Base-by-base conservation (phyloP, 129 eudicot species). In the Scalesia atractyloides region DNA sequence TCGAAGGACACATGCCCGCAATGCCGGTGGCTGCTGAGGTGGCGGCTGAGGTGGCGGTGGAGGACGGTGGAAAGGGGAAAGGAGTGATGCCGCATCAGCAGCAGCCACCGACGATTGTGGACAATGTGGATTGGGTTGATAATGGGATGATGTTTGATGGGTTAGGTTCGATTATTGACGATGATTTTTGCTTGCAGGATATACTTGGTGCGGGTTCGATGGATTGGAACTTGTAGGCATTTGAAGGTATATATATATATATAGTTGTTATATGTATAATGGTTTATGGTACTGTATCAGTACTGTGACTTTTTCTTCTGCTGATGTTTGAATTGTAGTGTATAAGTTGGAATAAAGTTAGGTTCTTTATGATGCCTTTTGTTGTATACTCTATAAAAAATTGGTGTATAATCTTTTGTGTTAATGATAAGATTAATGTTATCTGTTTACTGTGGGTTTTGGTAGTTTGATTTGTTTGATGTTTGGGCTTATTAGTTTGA, bases 1-100 rank as follows among this genome's bases (percentile, higher is more conserved):
- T 93, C 65, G 98, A 93, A 59, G 98, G 98, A 34, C 98, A 93
- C 72, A 85, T 87, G 97, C 98, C 97, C 7, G 92, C 89, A 9
- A 76, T 93, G 69, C 69, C 73, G 37, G 39, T 9, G 47, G 9
- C 34, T 2, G 37, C 22, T 43, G 43, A 6, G 13, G 46, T 58
- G 43, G 58, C 5, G 12, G 37, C 22, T 43, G 43, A 6, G 13
- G 46, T 58, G 43, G 58, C 5, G 12, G 58, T 0, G 11, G 58
- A 59, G 43, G 58, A 47, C 17, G 69, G 33, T 18, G 83, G 75
- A 36, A 81, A 74, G 72, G 81, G 26, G n/a, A 75, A 85, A 74
- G 77, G 43, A 39, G 69, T 52, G 30, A 75, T 2, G 43, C 70
- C 11, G 66, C 33, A 37, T 16, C 72, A 54, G 0, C 63, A 3